These are phyloP conservation scores for Schizonepeta tenuifolia DNA, from an alignment of 257 asterid species.

Conservation along the genomic window DNA sequence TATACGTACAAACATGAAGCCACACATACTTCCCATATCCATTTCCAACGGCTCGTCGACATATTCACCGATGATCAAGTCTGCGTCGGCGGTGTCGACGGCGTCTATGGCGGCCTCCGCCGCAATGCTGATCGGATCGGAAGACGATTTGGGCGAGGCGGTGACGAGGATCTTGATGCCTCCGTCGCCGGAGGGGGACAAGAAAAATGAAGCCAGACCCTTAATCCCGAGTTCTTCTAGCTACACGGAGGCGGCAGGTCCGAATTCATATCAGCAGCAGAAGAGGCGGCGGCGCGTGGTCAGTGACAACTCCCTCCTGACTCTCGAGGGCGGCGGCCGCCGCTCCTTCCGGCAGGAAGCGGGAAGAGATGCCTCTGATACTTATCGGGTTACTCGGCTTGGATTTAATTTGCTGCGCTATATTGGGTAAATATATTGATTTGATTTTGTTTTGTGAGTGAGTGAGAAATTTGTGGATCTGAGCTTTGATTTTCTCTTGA, in stretches of 20 bases:
- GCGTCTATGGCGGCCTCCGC: slow-evolving; percentile 22
- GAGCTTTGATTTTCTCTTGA: background rate
- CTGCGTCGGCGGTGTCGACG: slow-evolving; percentile 19
- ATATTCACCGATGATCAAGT: slow-evolving; percentile 33
- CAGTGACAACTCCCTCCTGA: slow-evolving; percentile 57
- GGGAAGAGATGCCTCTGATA: slow-evolving; percentile 62
- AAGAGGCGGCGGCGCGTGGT: slow-evolving; percentile 67
- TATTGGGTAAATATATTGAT: slow-evolving; percentile 68
- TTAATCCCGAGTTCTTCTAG: slow-evolving; percentile 65
- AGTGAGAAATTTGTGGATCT: background rate
- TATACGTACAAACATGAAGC: slow-evolving; percentile 41
- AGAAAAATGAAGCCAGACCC: slow-evolving; percentile 56
- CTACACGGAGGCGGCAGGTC: slow-evolving; percentile 37
- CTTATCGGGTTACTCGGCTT: slow-evolving; percentile 60
- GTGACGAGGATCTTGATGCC: slow-evolving; percentile 50
- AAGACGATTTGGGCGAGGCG: slow-evolving; percentile 43
- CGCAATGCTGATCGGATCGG: slow-evolving; percentile 58
- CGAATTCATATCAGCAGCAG: slow-evolving; percentile 51
- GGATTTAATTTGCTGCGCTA: slow-evolving; percentile 59
- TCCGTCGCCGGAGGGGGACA: slow-evolving; percentile 49
- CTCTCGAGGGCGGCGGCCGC: slow-evolving; percentile 33
- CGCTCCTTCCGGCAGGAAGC: slow-evolving; percentile 46
- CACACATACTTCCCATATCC: slow-evolving; percentile 57
- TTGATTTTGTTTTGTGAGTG: background rate
- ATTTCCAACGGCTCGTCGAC: slow-evolving; percentile 47